Evolutionary conservation across 2,329 filamentous ascomycete species (phyloP), one percentile per base, ranked within the genome.

Genomic region (Catunica adiposa): DNA sequence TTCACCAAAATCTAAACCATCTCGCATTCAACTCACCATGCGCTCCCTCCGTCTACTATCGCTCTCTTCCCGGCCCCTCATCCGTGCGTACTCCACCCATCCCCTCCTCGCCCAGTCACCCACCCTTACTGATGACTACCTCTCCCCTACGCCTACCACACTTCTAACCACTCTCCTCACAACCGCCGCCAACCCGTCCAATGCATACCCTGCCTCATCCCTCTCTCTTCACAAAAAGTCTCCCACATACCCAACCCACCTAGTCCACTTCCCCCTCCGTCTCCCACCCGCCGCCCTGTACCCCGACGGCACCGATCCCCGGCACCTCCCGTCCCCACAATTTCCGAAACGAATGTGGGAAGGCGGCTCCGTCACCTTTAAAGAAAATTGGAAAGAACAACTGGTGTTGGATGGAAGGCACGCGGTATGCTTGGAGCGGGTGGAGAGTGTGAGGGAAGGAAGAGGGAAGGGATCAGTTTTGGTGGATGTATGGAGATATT

Each of bases 321-420:
- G 83, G 54, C 88, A 95, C 64, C 82, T 75, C 23, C 90, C 90
- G 0, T 65, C 66, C 3, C 40, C 50, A 7, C 80, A 82, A 1
- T 95, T 86, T 65, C 75, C 75, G 53, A 78, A 86, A 22, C 81
- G 92, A 17, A 80, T 98, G 71, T 98, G 92, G 92, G 87, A 86
- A 14, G 89, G 89, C 31, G 92, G 90, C 0, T 75, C 76, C 42
- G 68, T 96, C 7, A 65, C 64, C 1, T 85, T 86, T 61, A 66
- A 68, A 17, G 58, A 31, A 4, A 63, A 62, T 2, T 67, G 64
- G 64, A 60, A 58, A 15, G 20, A 58, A 3, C 57, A 57, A 1
- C 53, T 78, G 58, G 46, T 57, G 4, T 60, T 78, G 2, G 68
- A 75, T 54, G 68, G 69, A 2, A 55, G 67, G 9, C 57, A 63